Conservation (phyloP, 1,139 yeast genomes). For the Geotrichum reessii region DNA sequence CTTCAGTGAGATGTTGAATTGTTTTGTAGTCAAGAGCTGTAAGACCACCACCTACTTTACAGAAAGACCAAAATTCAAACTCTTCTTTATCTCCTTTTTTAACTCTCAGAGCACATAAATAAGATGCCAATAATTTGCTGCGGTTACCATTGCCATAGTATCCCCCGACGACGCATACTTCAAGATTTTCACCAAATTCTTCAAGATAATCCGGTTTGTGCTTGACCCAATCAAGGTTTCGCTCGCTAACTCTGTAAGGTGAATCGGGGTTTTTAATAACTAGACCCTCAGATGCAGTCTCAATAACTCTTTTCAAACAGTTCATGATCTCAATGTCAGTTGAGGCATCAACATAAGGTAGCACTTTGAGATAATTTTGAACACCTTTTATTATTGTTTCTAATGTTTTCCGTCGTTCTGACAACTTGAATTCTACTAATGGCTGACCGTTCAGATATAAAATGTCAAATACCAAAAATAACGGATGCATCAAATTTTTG, state of each 20-base stretch:
- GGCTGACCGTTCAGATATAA: constrained; percentile 61
- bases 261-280: constrained; percentile 63
- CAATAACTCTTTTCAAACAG: constrained; percentile 55
- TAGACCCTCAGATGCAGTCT: constrained; percentile 68
- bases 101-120: constrained; percentile 61
- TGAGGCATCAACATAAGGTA: constrained; percentile 44
- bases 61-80: constrained; percentile 52
- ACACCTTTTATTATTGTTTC: constrained; percentile 39
- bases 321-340: constrained; percentile 44
- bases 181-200: constrained; percentile 82
- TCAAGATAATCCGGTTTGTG: constrained; percentile 86
- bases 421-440: constrained; percentile 50
- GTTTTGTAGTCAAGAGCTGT: constrained; percentile 54
- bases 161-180: constrained; percentile 72
- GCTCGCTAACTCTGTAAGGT: constrained; percentile 53
- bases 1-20: constrained; percentile 53
- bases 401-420: constrained; percentile 52
- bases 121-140: constrained; percentile 45
- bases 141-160: constrained; percentile 57
- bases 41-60: constrained; percentile 83
- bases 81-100: constrained; percentile 32
- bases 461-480: constrained; percentile 67
- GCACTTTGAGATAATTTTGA: constrained; percentile 49
- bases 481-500: constrained; percentile 42
- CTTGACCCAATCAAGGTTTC: constrained; percentile 69